A percentile compares a stretch with the other conserved stretches of the same genome.
These are phyloP conservation scores for Fusarium setosum DNA, from an alignment of 2,329 filamentous ascomycete species.

Conservation along the genomic window DNA sequence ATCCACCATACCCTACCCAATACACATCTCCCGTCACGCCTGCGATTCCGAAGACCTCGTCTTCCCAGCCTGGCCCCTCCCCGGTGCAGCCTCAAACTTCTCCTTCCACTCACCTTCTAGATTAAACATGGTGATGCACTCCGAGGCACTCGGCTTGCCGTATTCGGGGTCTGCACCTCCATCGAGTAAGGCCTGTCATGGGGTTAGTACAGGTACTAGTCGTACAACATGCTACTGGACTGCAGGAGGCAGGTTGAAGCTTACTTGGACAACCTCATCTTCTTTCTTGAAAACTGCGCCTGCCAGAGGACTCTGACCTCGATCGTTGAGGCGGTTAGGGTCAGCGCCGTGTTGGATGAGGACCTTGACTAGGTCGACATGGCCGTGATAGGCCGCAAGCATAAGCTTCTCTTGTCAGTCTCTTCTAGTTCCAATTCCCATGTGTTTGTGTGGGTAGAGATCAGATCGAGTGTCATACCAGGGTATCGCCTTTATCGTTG, in stretches of 20 bases:
- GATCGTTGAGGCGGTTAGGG: slow-evolving; percentile 74
- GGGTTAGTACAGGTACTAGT: neutral
- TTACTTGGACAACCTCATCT: slow-evolving; percentile 69
- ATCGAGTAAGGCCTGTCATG: slow-evolving; percentile 56
- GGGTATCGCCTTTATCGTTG: slow-evolving; percentile 78
- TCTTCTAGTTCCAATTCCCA: neutral
- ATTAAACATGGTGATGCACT: slow-evolving; percentile 63
- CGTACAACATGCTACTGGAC: no score
- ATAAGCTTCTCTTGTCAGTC: slow-evolving; percentile 64
- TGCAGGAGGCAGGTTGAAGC: slow-evolving; percentile 8
- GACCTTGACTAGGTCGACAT: slow-evolving; percentile 68
- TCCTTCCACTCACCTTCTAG: slow-evolving; percentile 62
- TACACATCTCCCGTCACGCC: neutral
- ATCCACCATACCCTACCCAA: neutral
- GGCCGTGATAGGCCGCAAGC: slow-evolving; percentile 78
- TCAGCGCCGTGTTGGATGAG: slow-evolving; percentile 73
- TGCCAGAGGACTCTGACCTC: slow-evolving; percentile 75
- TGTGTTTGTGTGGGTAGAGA: no score
- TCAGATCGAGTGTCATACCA: slow-evolving; percentile 57
- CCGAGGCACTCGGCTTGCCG: slow-evolving; percentile 60
- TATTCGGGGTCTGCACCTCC: slow-evolving; percentile 66
- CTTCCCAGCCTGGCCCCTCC: slow-evolving; percentile 49
- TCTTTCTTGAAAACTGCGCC: slow-evolving; percentile 81
- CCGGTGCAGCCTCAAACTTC: slow-evolving; percentile 61
- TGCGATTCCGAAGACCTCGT: neutral